Conservation (phyloP, 176 grass and related monocot species). For the Chloris gayana region DNA sequence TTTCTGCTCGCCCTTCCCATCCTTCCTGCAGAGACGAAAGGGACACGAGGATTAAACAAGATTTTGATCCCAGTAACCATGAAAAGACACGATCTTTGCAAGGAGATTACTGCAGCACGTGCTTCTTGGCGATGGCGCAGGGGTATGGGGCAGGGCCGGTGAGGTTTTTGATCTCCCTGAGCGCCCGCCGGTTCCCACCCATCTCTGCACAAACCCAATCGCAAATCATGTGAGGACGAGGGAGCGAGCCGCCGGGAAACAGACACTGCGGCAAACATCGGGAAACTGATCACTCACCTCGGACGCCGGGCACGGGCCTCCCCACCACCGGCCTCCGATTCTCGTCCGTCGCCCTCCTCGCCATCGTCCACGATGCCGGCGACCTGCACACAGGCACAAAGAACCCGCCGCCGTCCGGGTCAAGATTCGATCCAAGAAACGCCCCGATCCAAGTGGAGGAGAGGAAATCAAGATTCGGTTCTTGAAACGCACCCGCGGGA, state of each 20-base stretch:
- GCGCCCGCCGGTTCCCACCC: slow-evolving; percentile 59
- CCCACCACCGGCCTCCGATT: slow-evolving; percentile 44
- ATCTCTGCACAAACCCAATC: slow-evolving; percentile 45
- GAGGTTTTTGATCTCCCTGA: slow-evolving; percentile 77
- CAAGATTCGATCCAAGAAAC: slow-evolving; percentile 43
- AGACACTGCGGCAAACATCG: neutral
- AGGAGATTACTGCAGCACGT: slow-evolving; percentile 54
- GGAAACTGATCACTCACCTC: slow-evolving; percentile 39
- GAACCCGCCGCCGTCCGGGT: neutral
- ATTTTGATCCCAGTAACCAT: slow-evolving; percentile 30
- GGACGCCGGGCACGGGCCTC: slow-evolving; percentile 24
- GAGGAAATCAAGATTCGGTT: neutral
- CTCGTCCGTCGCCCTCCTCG: slow-evolving; percentile 45
- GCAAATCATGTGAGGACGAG: slow-evolving; percentile 5
- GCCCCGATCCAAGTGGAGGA: neutral
- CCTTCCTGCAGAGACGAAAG: slow-evolving; percentile 48
- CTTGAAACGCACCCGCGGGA: neutral
- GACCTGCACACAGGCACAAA: slow-evolving; percentile 20
- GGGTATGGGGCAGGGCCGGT: slow-evolving; percentile 36
- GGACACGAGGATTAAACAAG: slow-evolving; percentile 4
- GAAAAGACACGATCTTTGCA: slow-evolving; percentile 14
- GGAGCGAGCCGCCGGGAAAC: neutral
- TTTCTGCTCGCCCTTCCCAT: slow-evolving; percentile 28
- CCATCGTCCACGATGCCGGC: slow-evolving; percentile 49
- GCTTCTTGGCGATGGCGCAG: slow-evolving; percentile 56